Percentiles rank a stretch among this genome's conserved stretches.
Evolutionary conservation across 192 early-diverging fungal species (phyloP).

Genomic region (Funneliformis mosseae): DNA sequence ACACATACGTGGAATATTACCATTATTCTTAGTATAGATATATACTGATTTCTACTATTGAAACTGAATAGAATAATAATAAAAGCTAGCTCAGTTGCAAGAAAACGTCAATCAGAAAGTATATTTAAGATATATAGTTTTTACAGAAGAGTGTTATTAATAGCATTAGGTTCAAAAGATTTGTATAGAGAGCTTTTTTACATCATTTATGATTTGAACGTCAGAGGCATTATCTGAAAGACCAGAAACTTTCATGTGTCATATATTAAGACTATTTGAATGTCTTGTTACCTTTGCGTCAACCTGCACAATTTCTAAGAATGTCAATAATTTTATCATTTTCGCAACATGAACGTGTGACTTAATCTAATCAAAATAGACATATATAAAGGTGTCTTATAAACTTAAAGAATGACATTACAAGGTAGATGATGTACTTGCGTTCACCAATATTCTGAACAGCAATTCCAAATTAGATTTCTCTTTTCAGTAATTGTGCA

Average conservation of each 20-base stretch:
- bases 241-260: slow-evolving; percentile 33
- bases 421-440: slow-evolving; percentile 31
- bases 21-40: slow-evolving; percentile 20
- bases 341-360: slow-evolving; percentile 14
- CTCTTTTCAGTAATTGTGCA: no score
- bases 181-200: slow-evolving; percentile 18
- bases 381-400: slow-evolving; percentile 13
- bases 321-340: slow-evolving; percentile 28
- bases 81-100: slow-evolving; percentile 18
- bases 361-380: slow-evolving; percentile 30
- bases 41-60: slow-evolving; percentile 24
- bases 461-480: no score
- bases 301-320: slow-evolving; percentile 24
- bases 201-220: slow-evolving; percentile 17
- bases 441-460: slow-evolving; percentile 25
- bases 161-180: slow-evolving; percentile 18
- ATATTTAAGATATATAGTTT: slow-evolving; percentile 29
- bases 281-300: slow-evolving; percentile 31
- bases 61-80: slow-evolving; percentile 21
- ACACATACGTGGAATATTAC: slow-evolving; percentile 31
- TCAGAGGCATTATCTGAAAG: slow-evolving; percentile 14
- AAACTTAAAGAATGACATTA: slow-evolving; percentile 31
- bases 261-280: slow-evolving; percentile 28
- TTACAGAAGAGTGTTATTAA: slow-evolving; percentile 17
- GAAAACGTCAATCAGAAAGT: slow-evolving; percentile 24